Base-by-base conservation (phyloP, 148 eudicot species). In the Limonium bicolor region DNA sequence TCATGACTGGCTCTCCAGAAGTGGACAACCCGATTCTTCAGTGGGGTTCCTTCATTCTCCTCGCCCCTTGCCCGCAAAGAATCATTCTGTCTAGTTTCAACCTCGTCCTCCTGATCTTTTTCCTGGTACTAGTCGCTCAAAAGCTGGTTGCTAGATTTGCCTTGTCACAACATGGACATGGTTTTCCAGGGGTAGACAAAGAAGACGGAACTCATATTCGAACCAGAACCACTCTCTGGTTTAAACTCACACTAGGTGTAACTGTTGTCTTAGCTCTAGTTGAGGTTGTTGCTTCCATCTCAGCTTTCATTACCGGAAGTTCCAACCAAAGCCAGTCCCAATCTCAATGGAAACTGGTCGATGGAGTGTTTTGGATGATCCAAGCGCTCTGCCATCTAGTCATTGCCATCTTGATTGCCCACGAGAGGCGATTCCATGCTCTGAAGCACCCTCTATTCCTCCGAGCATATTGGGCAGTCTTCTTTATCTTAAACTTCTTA, bases 61-160 rank as follows among this genome's bases (percentile, higher is more conserved):
- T 90, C 11, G 69, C 94, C 23, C 93, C 99, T 39, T 84, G 99
- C 50, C 77, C 93, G 38, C 99, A 90, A 51, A 68, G 95, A 57
- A 61, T 61, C 26, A 40, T 90, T 6, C 40, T 80, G 11, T 60
- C 85, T 31, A 46, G 76, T 8, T 17, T 84, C 37, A 77, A 90
- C 62, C 39, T 61, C 12, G 29, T 84, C 3, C 71, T 90, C 61
- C 60, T 90, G 70, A 45, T 78, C 33, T 16, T 61, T 3, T 46
- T 84, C 50, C 35, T 84, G 6, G 56, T 53, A 10, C 36, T 84
- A 27, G 41, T 76, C 1, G 8, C 74, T 12, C 67, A 67, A 16
- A 77, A 69, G 32, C 53, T 80, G 21, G 50, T 53, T 33, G 59
- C 68, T 2, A 80, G 72, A 56, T 56, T 61, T 53, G 35, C 38